Percentiles rank a stretch among this genome's conserved stretches.
Evolutionary conservation across 1,139 yeast genomes (phyloP).

Genomic region (Meyerozyma athensensis): DNA sequence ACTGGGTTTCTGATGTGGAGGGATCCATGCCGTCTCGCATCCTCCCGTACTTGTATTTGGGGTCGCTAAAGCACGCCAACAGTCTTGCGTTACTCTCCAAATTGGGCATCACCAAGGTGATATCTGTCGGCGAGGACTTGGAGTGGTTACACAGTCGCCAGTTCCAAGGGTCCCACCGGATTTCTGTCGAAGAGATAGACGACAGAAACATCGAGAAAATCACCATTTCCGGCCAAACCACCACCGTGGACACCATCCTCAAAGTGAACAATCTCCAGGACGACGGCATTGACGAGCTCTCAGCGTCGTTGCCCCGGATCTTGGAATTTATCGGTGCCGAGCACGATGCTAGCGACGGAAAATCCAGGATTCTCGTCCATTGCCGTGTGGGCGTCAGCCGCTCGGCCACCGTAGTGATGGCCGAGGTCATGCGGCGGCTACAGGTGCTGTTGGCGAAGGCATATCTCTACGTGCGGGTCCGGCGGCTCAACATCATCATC

Average conservation of each 20-base stretch:
- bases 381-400: conserved; percentile 50
- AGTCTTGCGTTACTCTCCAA: conserved; percentile 57
- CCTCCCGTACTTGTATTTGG: conserved; percentile 79
- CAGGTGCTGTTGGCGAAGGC: conserved; percentile 36
- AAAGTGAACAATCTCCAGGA: conserved; percentile 44
- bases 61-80: conserved; percentile 80
- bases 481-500: conserved; percentile 43
- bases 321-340: conserved; percentile 33
- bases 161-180: conserved; percentile 25
- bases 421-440: conserved; percentile 43
- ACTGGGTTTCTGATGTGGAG: conserved; percentile 43
- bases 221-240: conserved; percentile 19
- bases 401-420: conserved; percentile 46
- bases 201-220: conserved; percentile 32
- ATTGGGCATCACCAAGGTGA: conserved; percentile 68
- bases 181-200: conserved; percentile 21
- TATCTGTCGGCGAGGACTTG: conserved; percentile 85
- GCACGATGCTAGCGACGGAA: conserved; percentile 22
- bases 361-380: conserved; percentile 38
- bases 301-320: conserved; percentile 31
- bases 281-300: conserved; percentile 44
- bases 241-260: conserved; percentile 31
- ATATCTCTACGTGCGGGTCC: conserved; percentile 41
- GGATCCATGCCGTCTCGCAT: conserved; percentile 75
- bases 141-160: conserved; percentile 48